These are phyloP conservation scores for Pleurotus citrinopileatus DNA, from an alignment of 768 basidiomycete genomes.

Conservation along the genomic window DNA sequence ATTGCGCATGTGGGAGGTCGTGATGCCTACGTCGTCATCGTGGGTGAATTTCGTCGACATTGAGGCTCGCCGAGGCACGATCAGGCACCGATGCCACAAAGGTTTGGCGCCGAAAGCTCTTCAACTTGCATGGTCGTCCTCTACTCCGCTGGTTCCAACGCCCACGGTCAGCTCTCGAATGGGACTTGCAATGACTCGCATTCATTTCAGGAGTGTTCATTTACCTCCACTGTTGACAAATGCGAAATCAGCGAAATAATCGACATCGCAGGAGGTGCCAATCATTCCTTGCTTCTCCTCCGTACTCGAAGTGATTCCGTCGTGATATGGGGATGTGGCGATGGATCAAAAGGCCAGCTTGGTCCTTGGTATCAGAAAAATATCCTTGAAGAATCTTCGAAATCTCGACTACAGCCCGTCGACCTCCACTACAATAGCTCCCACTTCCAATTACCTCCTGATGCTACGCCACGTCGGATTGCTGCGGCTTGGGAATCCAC, in stretches of 20 bases:
- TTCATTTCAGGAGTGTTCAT: slow-evolving; percentile 38
- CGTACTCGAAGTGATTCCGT: slow-evolving; percentile 21
- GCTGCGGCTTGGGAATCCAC: slow-evolving; percentile 84
- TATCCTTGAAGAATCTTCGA: slow-evolving; percentile 16
- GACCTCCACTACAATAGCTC: slow-evolving; percentile 28
- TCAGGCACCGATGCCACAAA: not conserved
- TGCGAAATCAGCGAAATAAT: slow-evolving; percentile 28
- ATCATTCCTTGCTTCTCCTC: slow-evolving; percentile 76
- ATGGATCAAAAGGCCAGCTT: slow-evolving; percentile 70
- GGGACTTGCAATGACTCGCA: slow-evolving; percentile 44
- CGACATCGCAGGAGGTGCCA: slow-evolving; percentile 67
- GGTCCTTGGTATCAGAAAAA: slow-evolving; percentile 38
- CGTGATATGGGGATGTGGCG: slow-evolving; percentile 71
- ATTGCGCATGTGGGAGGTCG: slow-evolving; percentile 5
- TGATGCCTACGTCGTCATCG: not conserved
- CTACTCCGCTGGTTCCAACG: slow-evolving; percentile 40
- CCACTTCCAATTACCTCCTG: slow-evolving; percentile 26
- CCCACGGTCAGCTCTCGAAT: slow-evolving; percentile 50
- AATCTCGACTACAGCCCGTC: slow-evolving; percentile 46
- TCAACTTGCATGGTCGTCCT: not conserved
- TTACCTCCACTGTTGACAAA: slow-evolving; percentile 16
- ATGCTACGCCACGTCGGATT: slow-evolving; percentile 46
- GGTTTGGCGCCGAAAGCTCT: no score
- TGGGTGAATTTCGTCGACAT: slow-evolving; percentile 4
- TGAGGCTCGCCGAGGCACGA: not conserved